Base-by-base conservation (phyloP, 495 filamentous ascomycete genomes). In the Tuber microsphaerosporum region DNA sequence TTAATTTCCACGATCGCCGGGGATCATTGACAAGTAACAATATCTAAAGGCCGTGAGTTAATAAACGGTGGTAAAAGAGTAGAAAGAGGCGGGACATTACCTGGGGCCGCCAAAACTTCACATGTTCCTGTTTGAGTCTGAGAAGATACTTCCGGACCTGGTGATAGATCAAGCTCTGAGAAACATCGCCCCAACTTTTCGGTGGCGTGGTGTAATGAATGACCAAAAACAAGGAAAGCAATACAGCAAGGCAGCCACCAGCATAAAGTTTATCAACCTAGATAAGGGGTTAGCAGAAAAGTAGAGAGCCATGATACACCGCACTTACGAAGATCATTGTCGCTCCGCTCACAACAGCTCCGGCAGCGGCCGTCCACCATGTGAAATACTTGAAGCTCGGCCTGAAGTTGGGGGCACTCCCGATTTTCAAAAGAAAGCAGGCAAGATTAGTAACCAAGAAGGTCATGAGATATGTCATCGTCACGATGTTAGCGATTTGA, bases 371-470 rank as follows among this genome's bases (percentile, higher is more conserved):
- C 41, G 92, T 95, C 81, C 92, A 87, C 92, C 92, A 94, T 74
- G 90, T 93, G 85, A 96, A 96, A 81, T 83, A 83, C 74, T 91
- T 91, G 82, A 97, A 97, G 1, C 91, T 93, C 1, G 93, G 93
- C 44, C 93, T 87, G 79, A 97, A 97, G 81, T 97, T 97, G 12
- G 93, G 93, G 2, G 93, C 93, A n/a, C 92, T 94, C n/a, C 92
- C 90, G 70, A 96, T 93, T 83, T 95, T 97, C 56, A 97, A 85
- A 1, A 96, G 85, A 80, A 96, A 96, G 81, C 92, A 95, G 31
- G 93, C 93, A 7, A 97, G 85, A 77, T 95, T 97, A 80, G 90
- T 95, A 70, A 91, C 89, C 41, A 91, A 87, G 82, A 91, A 92
- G 7, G 90, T 90, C 87, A 90, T 90, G 76, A 94, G 88, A 77